A percentile compares a stretch with the other conserved stretches of the same genome.
phyloP scores from a whole-genome alignment of 164 flowering plant genomes.

The Paratinospora sagittata region DNA sequence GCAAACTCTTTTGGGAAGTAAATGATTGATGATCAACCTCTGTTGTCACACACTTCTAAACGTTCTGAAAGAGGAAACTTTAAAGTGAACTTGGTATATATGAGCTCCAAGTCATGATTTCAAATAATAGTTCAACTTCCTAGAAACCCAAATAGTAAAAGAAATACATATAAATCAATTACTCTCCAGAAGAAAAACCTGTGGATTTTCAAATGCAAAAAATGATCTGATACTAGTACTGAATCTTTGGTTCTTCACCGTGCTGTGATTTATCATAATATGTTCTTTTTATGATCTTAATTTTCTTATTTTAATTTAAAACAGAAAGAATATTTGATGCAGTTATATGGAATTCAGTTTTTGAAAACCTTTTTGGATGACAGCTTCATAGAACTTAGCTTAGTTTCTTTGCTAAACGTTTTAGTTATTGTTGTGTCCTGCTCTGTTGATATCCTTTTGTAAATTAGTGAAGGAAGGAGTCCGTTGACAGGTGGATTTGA shows the following conservation, averaged over 20 bases:
- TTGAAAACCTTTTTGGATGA: not conserved
- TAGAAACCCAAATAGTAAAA: not conserved
- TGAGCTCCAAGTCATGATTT: no score
- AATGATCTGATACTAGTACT: not conserved
- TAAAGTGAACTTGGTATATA: no score
- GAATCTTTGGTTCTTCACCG: not conserved
- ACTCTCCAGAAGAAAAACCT: not conserved
- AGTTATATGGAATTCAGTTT: not conserved
- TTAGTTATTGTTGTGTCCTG: not conserved
- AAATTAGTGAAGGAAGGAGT: not conserved
- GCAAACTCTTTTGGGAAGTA: not conserved
- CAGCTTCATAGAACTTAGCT: not conserved
- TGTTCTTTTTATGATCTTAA: no score
- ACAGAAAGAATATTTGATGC: not conserved
- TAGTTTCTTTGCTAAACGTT: not conserved
- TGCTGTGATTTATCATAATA: not conserved
- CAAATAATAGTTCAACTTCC: not conserved
- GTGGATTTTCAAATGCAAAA: not conserved
- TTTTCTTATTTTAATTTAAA: not conserved
- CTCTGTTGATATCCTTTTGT: not conserved
- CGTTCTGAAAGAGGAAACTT: no score
- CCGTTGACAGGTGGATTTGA: constrained; percentile 4
- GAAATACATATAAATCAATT: not conserved
- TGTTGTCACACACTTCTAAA: no score
- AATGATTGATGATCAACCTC: not conserved